A percentile compares a stretch with the other conserved stretches of the same genome.
phyloP scores from a whole-genome alignment of 2,329 filamentous ascomycete genomes.

The Botryotinia calthae region DNA sequence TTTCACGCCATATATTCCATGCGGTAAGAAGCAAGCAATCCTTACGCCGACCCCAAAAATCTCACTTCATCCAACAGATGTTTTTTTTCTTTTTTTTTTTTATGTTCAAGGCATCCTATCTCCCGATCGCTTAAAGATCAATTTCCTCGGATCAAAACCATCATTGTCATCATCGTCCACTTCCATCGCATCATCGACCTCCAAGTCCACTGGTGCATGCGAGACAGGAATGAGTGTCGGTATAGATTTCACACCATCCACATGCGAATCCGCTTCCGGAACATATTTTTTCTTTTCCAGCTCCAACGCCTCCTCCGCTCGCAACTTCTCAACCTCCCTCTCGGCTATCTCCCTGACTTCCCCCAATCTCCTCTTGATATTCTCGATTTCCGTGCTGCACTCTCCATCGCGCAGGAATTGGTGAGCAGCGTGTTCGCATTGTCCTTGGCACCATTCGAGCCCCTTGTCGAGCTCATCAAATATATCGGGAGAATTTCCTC shows the following conservation, averaged over 20 bases:
- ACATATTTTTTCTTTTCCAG: conserved; percentile 14
- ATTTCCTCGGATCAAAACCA: conserved; percentile 24
- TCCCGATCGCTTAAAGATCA: conserved; percentile 35
- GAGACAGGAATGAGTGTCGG: background rate
- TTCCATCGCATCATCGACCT: conserved; percentile 32
- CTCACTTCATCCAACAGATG: background rate
- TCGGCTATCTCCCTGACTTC: conserved; percentile 54
- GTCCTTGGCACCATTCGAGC: conserved; percentile 74
- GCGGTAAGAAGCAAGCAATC: background rate
- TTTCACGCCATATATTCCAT: background rate
- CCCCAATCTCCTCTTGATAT: conserved; percentile 46
- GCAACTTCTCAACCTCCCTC: conserved; percentile 32
- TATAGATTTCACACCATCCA: background rate
- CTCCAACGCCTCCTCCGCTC: conserved; percentile 25
- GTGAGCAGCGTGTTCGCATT: conserved; percentile 84
- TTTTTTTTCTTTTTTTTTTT: background rate
- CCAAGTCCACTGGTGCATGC: conserved; percentile 9
- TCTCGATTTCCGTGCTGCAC: conserved; percentile 72
- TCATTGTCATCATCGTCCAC: conserved; percentile 29
- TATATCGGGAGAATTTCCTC: conserved; percentile 42
- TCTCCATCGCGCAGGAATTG: conserved; percentile 86
- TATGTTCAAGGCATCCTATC: conserved; percentile 26
- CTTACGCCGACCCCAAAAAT: background rate
- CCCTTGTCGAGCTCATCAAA: conserved; percentile 76
- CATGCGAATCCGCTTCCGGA: conserved; percentile 10